phyloP scores from a whole-genome alignment of 108 stramenopile genomes.

The Ochromonas danica region DNA sequence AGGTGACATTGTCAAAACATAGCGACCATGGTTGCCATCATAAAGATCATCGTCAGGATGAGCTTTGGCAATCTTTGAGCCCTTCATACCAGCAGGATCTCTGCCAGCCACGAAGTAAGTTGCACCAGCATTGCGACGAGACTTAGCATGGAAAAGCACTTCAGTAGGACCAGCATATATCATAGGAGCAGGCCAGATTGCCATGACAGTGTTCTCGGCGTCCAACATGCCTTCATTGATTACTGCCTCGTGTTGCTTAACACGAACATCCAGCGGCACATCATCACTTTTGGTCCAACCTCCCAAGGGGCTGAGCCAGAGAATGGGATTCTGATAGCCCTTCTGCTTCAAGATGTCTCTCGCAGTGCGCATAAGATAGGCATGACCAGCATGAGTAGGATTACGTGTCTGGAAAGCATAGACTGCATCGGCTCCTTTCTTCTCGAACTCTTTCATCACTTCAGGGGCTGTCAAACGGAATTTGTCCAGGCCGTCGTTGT shows the following conservation, averaged over 20 bases:
- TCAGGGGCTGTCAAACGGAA: conserved; percentile 90
- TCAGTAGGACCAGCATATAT: conserved; percentile 99
- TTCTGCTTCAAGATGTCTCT: conserved; percentile 75
- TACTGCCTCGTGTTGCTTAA: conserved; percentile 91
- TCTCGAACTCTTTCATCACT: conserved; percentile 81
- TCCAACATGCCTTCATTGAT: conserved; percentile 81
- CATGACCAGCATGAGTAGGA: conserved; percentile 97
- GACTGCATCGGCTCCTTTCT: conserved; percentile 91
- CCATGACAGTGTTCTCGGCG: conserved; percentile 94
- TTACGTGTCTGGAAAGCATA: conserved; percentile 98
- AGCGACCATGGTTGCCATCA: conserved; percentile 93
- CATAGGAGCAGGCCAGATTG: conserved; percentile 98
- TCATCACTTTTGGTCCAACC: conserved; percentile 98
- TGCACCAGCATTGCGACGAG: conserved; percentile 85
- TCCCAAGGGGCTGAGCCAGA: conserved; percentile 94
- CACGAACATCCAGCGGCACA: conserved; percentile 94
- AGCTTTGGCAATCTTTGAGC: conserved; percentile 72
- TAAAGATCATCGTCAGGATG: conserved; percentile 91
- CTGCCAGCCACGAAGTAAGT: conserved; percentile 96
- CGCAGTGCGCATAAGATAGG: conserved; percentile 91
- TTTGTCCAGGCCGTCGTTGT: conserved; percentile 96
- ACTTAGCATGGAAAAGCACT: conserved; percentile 97
- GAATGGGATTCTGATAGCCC: conserved; percentile 84
- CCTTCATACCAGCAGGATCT: conserved; percentile 97
- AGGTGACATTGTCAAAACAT: conserved; percentile 88